These are phyloP conservation scores for Dalbergia oliveri DNA, from an alignment of 306 rosid species.

Conservation along the genomic window DNA sequence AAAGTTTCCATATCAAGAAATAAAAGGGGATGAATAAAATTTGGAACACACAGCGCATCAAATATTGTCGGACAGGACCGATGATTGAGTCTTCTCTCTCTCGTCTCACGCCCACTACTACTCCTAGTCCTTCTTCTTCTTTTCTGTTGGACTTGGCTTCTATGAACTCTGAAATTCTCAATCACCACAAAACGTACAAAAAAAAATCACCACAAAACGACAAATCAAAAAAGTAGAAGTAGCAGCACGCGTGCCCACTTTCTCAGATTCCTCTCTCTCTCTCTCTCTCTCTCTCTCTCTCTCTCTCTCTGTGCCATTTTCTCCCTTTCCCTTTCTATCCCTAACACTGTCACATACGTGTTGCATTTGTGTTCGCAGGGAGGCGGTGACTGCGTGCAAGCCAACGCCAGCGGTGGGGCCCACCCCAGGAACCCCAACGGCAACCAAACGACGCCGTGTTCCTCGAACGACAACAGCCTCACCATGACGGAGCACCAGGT, in stretches of 20 bases:
- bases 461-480: conserved; percentile 74
- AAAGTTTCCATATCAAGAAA: conserved; percentile 47
- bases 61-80: conserved; percentile 39
- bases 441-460: conserved; percentile 58
- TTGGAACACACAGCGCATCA: background rate
- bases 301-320: background rate
- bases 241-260: conserved; percentile 88
- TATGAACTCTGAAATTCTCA: conserved; percentile 47
- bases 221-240: conserved; percentile 53
- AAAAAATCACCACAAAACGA: conserved; percentile 72
- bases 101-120: conserved; percentile 28
- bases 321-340: background rate
- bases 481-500: conserved; percentile 94
- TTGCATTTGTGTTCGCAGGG: conserved; percentile 61
- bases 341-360: conserved; percentile 10
- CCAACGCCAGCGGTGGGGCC: conserved; percentile 52
- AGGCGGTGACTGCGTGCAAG: conserved; percentile 77
- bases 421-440: conserved; percentile 43
- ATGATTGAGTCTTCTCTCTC: conserved; percentile 16
- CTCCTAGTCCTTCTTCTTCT: background rate
- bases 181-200: conserved; percentile 69
- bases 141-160: conserved; percentile 39
- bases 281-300: background rate
- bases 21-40: background rate
- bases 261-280: conserved; percentile 65